phyloP scores from a whole-genome alignment of 352 stramenopile species.

The Phytopythium delawarense region DNA sequence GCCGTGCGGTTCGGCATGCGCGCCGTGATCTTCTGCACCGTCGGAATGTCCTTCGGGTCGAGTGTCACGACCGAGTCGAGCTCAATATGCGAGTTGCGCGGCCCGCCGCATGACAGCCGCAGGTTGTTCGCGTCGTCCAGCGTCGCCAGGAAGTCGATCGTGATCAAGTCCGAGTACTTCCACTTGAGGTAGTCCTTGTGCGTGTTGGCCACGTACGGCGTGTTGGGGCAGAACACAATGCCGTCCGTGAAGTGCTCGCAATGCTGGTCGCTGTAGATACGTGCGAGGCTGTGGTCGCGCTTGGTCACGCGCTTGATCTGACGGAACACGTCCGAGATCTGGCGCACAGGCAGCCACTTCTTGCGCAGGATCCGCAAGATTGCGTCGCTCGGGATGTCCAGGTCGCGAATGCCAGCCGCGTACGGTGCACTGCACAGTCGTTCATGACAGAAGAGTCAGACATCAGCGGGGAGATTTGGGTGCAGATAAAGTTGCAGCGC shows the following conservation, averaged over 20 bases:
- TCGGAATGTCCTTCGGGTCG: slow-evolving; percentile 66
- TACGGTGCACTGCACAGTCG: slow-evolving; percentile 54
- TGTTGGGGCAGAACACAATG: slow-evolving; percentile 88
- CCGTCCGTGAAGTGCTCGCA: slow-evolving; percentile 88
- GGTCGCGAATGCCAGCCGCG: slow-evolving; percentile 50
- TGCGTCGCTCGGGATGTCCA: slow-evolving; percentile 58
- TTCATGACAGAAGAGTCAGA: slow-evolving; percentile 5
- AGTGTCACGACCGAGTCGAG: slow-evolving; percentile 81
- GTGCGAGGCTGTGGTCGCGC: slow-evolving; percentile 66
- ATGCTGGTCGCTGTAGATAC: slow-evolving; percentile 82
- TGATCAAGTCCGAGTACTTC: slow-evolving; percentile 91
- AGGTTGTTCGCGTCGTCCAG: slow-evolving; percentile 59
- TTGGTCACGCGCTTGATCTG: slow-evolving; percentile 78
- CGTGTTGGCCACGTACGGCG: slow-evolving; percentile 79
- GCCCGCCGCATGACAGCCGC: slow-evolving; percentile 65
- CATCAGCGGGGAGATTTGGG: neutral
- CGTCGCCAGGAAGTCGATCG: slow-evolving; percentile 77
- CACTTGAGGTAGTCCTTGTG: slow-evolving; percentile 90
- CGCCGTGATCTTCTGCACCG: slow-evolving; percentile 63
- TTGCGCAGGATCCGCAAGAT: slow-evolving; percentile 80
- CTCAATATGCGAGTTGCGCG: slow-evolving; percentile 73
- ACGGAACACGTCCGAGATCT: slow-evolving; percentile 82
- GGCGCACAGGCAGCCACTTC: slow-evolving; percentile 74
- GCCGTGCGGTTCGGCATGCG: slow-evolving; percentile 52
- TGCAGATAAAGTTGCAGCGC: no score